Conservation (phyloP, 805 yeast genomes). For the Pichia rugopelliculosa region DNA sequence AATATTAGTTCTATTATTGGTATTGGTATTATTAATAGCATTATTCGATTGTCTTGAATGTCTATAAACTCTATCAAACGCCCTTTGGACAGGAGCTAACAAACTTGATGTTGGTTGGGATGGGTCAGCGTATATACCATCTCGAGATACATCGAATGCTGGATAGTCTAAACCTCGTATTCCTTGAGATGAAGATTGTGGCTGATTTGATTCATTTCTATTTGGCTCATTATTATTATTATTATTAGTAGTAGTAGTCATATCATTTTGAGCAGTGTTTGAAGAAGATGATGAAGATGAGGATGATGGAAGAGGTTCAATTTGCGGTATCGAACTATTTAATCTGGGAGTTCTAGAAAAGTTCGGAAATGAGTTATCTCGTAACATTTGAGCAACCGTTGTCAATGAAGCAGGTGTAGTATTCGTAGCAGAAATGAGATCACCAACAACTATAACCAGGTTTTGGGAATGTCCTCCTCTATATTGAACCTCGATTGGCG, state of each 20-base stretch:
- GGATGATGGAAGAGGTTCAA: background rate
- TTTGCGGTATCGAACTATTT: background rate
- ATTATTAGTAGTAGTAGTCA: background rate
- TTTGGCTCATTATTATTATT: background rate
- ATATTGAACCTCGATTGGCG: conserved; percentile 26
- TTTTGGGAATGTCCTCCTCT: conserved; percentile 26
- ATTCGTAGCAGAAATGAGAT: background rate
- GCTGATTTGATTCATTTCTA: background rate
- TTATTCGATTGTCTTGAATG: background rate
- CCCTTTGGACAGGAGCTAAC: conserved; percentile 21
- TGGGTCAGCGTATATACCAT: conserved; percentile 25
- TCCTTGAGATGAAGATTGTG: conserved; percentile 8
- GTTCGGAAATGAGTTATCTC: background rate
- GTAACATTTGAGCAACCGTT: conserved; percentile 6
- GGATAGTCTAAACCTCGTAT: conserved; percentile 31
- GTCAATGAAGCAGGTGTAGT: background rate
- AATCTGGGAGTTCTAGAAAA: background rate
- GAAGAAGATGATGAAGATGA: background rate
- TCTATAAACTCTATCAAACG: conserved; percentile 12
- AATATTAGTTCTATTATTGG: background rate
- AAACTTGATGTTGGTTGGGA: conserved; percentile 19
- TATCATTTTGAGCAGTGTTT: background rate
- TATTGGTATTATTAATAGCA: background rate
- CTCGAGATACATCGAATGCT: conserved; percentile 30
- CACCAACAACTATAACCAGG: conserved; percentile 28